Conservation (phyloP, 192 early-diverging fungal species). For the Coemansia sp. region DNA sequence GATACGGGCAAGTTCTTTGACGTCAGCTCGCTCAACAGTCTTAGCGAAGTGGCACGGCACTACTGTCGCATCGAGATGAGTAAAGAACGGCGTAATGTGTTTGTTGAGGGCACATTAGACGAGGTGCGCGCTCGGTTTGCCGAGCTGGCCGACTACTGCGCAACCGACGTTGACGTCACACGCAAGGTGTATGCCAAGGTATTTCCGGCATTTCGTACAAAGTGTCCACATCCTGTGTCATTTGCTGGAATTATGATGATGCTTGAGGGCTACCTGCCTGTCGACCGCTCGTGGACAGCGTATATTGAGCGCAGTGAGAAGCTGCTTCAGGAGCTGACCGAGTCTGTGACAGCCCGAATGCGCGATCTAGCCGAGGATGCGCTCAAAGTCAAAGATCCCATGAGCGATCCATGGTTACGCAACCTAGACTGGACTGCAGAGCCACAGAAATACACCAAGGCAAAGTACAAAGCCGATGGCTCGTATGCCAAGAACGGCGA, state of each 20-base stretch:
- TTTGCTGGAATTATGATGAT: slow-evolving; percentile 90
- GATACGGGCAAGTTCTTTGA: slow-evolving; percentile 55
- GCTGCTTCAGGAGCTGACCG: slow-evolving; percentile 54
- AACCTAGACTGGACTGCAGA: slow-evolving; percentile 72
- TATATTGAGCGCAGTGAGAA: slow-evolving; percentile 63
- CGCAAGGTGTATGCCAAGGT: slow-evolving; percentile 66
- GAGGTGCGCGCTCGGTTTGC: slow-evolving; percentile 67
- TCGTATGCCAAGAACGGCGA: slow-evolving; percentile 50
- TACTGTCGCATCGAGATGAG: slow-evolving; percentile 69
- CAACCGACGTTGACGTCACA: slow-evolving; percentile 79
- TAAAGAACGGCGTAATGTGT: slow-evolving; percentile 60
- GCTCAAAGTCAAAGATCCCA: slow-evolving; percentile 26
- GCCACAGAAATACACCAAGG: slow-evolving; percentile 50
- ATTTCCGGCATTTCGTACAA: slow-evolving; percentile 66
- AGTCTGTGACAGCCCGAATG: slow-evolving; percentile 47
- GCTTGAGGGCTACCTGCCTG: slow-evolving; percentile 80
- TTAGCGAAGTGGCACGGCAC: slow-evolving; percentile 74
- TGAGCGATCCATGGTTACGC: slow-evolving; percentile 73
- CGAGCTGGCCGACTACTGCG: slow-evolving; percentile 76
- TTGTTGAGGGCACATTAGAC: slow-evolving; percentile 57
- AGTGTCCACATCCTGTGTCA: slow-evolving; percentile 92
- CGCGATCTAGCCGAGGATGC: slow-evolving; percentile 52
- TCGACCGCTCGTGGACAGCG: slow-evolving; percentile 73
- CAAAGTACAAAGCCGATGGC: slow-evolving; percentile 31
- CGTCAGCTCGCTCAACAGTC: slow-evolving; percentile 62